phyloP scores from a whole-genome alignment of 257 asterid genomes.

The Ligustrum vulgare region DNA sequence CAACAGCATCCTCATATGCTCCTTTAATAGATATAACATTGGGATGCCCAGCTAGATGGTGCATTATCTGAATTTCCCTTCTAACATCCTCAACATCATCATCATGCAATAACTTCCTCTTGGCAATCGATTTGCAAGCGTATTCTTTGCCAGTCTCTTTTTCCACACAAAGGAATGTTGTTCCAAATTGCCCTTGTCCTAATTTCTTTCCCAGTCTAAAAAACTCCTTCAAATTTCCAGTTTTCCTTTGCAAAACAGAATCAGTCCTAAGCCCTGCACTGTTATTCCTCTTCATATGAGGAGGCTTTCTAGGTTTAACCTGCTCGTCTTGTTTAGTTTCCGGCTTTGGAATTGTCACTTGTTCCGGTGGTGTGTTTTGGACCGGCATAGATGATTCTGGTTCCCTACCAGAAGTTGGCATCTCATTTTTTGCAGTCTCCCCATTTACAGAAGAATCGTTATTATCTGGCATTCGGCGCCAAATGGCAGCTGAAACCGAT shows the following conservation, averaged over 20 bases:
- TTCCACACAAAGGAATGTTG: conserved; percentile 76
- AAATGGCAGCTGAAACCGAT: conserved; percentile 88
- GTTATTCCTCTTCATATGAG: conserved; percentile 58
- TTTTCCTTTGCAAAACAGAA: conserved; percentile 67
- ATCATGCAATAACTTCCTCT: conserved; percentile 80
- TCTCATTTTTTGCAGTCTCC: conserved; percentile 44
- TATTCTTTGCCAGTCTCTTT: conserved; percentile 61
- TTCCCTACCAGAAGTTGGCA: conserved; percentile 35
- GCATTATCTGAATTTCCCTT: conserved; percentile 98
- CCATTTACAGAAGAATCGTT: conserved; percentile 39
- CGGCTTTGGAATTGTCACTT: conserved; percentile 55
- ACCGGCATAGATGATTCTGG: conserved; percentile 52
- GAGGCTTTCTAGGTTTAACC: conserved; percentile 48
- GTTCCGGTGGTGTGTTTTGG: conserved; percentile 81
- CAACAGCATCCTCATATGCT: conserved; percentile 83
- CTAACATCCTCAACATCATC: conserved; percentile 97
- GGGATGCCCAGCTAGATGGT: conserved; percentile 85
- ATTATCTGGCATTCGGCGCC: conserved; percentile 71
- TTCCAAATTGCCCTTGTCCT: conserved; percentile 97
- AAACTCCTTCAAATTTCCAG: conserved; percentile 80
- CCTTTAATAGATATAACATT: conserved; percentile 91
- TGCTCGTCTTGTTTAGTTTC: conserved; percentile 42
- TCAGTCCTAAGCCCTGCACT: conserved; percentile 91
- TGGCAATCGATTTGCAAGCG: conserved; percentile 96
- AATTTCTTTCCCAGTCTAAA: conserved; percentile 75